Conservation (phyloP, 306 rosid species). For the Psophocarpus tetragonolobus region DNA sequence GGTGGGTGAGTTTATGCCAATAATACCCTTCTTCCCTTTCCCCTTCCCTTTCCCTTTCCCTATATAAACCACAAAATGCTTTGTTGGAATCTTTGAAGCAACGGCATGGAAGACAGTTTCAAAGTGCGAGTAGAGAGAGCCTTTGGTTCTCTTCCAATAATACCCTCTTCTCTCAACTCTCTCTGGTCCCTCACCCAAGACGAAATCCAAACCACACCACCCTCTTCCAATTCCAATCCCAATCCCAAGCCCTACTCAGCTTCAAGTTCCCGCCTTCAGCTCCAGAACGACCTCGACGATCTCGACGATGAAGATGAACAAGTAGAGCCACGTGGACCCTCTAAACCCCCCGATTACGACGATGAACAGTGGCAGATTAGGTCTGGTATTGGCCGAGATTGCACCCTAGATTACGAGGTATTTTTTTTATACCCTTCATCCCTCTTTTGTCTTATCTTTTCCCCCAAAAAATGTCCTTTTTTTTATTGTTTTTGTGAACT, state of each 20-base stretch:
- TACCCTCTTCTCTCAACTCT: constrained; percentile 45
- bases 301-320: constrained; percentile 45
- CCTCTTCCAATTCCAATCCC: constrained; percentile 32
- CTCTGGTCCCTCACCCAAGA: constrained; percentile 81
- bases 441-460: neutral
- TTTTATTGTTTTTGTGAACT: neutral
- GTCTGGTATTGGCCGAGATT: constrained; percentile 77
- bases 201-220: constrained; percentile 52
- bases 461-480: neutral
- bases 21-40: neutral
- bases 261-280: constrained; percentile 24
- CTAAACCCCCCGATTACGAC: constrained; percentile 64
- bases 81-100: no score
- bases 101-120: constrained; percentile 47
- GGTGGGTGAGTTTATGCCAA: no score
- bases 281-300: constrained; percentile 54
- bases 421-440: neutral
- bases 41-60: neutral
- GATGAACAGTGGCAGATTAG: constrained; percentile 86
- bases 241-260: constrained; percentile 23
- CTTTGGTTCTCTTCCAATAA: constrained; percentile 44
- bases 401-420: constrained; percentile 90
- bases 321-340: constrained; percentile 25
- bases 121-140: constrained; percentile 35
- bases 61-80: neutral